phyloP scores from a whole-genome alignment of 164 flowering plant genomes.

The Magnolia changhungtana region DNA sequence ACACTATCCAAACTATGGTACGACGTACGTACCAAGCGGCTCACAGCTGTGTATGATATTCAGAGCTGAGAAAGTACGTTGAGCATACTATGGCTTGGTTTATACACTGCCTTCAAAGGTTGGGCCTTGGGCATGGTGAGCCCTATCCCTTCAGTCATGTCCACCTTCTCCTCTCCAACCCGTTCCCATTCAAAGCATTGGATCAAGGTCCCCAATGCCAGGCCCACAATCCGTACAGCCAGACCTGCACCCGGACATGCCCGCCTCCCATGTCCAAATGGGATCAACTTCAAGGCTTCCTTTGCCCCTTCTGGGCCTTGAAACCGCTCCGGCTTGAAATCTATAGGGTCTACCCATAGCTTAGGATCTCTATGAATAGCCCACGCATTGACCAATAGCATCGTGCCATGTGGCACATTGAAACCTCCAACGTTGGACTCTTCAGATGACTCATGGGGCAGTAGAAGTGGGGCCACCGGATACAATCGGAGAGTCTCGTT shows the following conservation, averaged over 20 bases:
- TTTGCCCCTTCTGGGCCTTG: slow-evolving; percentile 12
- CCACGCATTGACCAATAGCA: slow-evolving; percentile 43
- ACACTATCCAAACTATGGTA: too few relatives aligned
- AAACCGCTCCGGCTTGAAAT: slow-evolving; percentile 57
- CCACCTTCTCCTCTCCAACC: slow-evolving; percentile 10
- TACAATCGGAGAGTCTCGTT: slow-evolving; percentile 41
- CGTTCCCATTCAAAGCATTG: slow-evolving; percentile 16
- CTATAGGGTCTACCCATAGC: slow-evolving; percentile 46
- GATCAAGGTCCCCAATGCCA: slow-evolving; percentile 5
- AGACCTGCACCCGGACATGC: slow-evolving; percentile 19
- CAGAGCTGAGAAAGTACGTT: slow-evolving; percentile 8
- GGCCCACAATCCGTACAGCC: slow-evolving; percentile 11
- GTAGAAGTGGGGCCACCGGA: slow-evolving; percentile 41
- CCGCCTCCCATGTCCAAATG: slow-evolving; percentile 27
- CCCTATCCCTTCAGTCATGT: slow-evolving; percentile 12
- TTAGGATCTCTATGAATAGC: slow-evolving; percentile 39
- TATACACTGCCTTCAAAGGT: slow-evolving; percentile 11
- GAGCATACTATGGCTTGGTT: slow-evolving; percentile 3
- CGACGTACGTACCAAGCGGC: too few relatives aligned
- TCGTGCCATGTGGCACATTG: slow-evolving; percentile 37
- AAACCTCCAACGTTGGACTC: slow-evolving; percentile 36
- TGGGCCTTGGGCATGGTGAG: slow-evolving; percentile 15
- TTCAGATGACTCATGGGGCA: slow-evolving; percentile 43
- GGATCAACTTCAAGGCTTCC: slow-evolving; percentile 15
- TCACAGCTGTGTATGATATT: not conserved